Evolutionary conservation across 495 filamentous ascomycete genomes (phyloP).

Genomic region (Hypoxylon rickii): DNA sequence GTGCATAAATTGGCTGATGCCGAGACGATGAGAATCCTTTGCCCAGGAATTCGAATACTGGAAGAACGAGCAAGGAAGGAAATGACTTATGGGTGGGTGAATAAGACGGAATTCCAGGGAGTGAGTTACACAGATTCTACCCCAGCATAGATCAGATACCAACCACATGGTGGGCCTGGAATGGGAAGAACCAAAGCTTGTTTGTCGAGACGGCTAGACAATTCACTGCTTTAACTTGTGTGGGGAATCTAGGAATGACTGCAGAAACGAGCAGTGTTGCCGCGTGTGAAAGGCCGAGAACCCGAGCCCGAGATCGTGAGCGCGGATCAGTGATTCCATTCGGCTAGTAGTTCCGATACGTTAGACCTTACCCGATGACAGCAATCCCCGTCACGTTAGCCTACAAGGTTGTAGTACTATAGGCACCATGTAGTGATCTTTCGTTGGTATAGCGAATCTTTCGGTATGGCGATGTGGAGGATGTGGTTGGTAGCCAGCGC

Average conservation of each 20-base stretch:
- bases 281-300: conserved; percentile 20
- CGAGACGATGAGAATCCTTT: too few species aligned
- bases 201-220: neutral
- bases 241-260: conserved; percentile 11
- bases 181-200: neutral
- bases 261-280: conserved; percentile 10
- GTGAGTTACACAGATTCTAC: too few species aligned
- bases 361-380: conserved; percentile 15
- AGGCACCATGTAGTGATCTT: too few species aligned
- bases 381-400: neutral
- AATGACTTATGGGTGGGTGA: too few species aligned
- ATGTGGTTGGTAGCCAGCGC: too few species aligned
- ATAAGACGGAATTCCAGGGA: too few species aligned
- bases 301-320: conserved; percentile 20
- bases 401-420: neutral
- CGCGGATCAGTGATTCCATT: conserved; percentile 23
- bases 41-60: too few species aligned
- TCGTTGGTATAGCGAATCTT: too few species aligned
- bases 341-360: conserved; percentile 21
- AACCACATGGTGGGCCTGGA: neutral
- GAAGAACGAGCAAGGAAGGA: too few species aligned
- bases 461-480: neutral
- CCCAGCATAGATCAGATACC: neutral
- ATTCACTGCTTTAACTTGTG: conserved; percentile 11
- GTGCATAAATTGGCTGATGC: too few species aligned